Evolutionary conservation across 768 basidiomycete species (phyloP), one percentile per base, ranked within the genome.

Genomic region (Favolaschia claudopus): DNA sequence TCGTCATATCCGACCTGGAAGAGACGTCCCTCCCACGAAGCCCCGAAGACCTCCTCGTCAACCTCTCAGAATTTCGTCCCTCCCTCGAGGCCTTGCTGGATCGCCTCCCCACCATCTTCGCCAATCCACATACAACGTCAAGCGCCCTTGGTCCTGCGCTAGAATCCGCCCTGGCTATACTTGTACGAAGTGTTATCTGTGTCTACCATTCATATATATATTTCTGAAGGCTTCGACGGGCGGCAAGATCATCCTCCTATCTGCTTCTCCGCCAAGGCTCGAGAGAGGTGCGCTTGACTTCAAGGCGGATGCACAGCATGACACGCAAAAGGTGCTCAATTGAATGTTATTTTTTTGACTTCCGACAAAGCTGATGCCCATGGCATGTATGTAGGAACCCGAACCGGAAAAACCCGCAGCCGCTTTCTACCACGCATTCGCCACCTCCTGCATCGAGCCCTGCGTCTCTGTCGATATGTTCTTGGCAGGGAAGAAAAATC

Each of bases 401-500:
- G 77, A 77, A 14, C 72, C 87, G 4, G 77, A 88, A 28, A 85
- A 85, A 67, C 74, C 87, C 17, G 85, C 83, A 1, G 82, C 82
- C 14, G 71, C 78, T 22, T 89, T 86, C 74, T 89, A 88, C 77
- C 88, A 89, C 76, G 82, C 83, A 1, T 86, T 88, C 62, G 85
- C 88, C 14, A 86, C 87, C 67, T 84, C 88, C 61, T 88, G 87
- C 69, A 85, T 86, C 15, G 79, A 86, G 14, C 76, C 81, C 6
- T 87, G 87, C 69, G 83, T 89, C 32, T 84, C 86, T 0, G 86
- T 89, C 55, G 87, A 89, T 73, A 86, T 89, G 85, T 89, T 88
- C 80, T 74, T 89, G 27, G 86, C 85, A 74, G 81, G 82, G 40
- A 72, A 10, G 15, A 8, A 19, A 34, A 9, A 83, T 1, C 71